phyloP scores from a whole-genome alignment of 75 land plant genomes.

The Gnetum montanum region DNA sequence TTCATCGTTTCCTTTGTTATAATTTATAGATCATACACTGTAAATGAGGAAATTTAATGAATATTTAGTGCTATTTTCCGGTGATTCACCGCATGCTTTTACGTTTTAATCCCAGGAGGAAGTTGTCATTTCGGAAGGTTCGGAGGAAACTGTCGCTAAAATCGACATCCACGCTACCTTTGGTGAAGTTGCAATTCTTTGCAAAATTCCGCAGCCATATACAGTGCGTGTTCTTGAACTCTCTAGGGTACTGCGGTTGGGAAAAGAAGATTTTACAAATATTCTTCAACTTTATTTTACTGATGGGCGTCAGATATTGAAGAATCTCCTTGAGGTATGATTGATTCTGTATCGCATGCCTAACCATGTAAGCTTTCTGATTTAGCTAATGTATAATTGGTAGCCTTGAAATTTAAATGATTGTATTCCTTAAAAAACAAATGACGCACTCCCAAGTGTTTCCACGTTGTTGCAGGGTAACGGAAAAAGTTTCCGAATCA shows the following conservation, averaged over 20 bases:
- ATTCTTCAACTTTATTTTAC: slow-evolving; percentile 49
- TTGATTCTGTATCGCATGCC: no score
- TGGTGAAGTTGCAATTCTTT: slow-evolving; percentile 71
- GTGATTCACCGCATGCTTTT: no score
- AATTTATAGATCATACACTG: no score
- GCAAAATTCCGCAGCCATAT: slow-evolving; percentile 80
- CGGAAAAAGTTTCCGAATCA: slow-evolving; percentile 22
- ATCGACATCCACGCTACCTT: slow-evolving; percentile 35
- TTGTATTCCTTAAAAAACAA: no score
- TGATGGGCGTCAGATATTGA: slow-evolving; percentile 49
- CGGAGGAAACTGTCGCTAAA: slow-evolving; percentile 31
- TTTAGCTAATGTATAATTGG: no score
- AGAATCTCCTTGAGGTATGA: slow-evolving; percentile 42
- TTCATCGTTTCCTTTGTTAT: no score
- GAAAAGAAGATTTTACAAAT: slow-evolving; percentile 51
- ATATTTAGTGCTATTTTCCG: no score
- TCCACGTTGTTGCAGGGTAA: slow-evolving; percentile 27
- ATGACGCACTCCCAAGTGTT: no score
- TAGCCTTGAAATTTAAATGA: no score
- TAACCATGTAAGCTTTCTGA: no score
- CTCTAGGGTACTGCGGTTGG: slow-evolving; percentile 53
- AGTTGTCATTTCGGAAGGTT: slow-evolving; percentile 36
- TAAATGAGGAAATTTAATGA: no score
- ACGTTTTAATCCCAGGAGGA: no score
- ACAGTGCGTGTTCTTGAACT: slow-evolving; percentile 67